Base-by-base conservation (phyloP, 257 asterid genomes). In the Rauvolfia tetraphylla region DNA sequence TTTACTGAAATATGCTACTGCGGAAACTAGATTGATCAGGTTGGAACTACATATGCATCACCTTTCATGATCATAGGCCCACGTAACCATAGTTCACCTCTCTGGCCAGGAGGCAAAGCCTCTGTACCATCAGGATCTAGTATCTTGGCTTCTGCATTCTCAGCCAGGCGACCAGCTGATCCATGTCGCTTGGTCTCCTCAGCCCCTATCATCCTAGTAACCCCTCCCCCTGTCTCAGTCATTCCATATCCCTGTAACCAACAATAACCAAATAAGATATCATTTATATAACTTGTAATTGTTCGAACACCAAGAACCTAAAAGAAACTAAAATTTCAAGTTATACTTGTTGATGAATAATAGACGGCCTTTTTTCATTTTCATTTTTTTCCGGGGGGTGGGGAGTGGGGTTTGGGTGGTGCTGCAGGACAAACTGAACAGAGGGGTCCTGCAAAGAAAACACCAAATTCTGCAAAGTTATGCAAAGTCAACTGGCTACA, bases 51-150 rank as follows among this genome's bases (percentile, higher is more conserved):
- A 2, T 20, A 77, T 0, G 51, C 41, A 27, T 77, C 79, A 93
- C 98, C 97, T 93, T 90, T 93, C 97, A 92, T 93, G 54, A 93
- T 69, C 11, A 68, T 34, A n/a, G 97, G 92, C 27, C 97, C 97
- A 61, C 97, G 86, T 34, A 94, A 36, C 98, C 98, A 94, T 71
- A 94, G 79, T 42, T 94, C 97, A 14, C 97, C 98, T 11, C 84
- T 90, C 42, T 85, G 83, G 57, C 91, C 91, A 0, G 97, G 97
- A 58, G 97, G 90, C 75, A 92, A 79, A 56, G 87, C 83, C 80
- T 86, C 87, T 63, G 95, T 95, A 53, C 68, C 88, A 70, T 81
- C 83, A 20, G 92, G 97, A 82, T 94, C 96, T 27, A 92, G 97
- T 62, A 92, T 86, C 89, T 86, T 94, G 65, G 97, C 97, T 85